A percentile compares a stretch with the other conserved stretches of the same genome.
phyloP scores from a whole-genome alignment of 495 filamentous ascomycete species.

The Aspergillus sclerotioniger region DNA sequence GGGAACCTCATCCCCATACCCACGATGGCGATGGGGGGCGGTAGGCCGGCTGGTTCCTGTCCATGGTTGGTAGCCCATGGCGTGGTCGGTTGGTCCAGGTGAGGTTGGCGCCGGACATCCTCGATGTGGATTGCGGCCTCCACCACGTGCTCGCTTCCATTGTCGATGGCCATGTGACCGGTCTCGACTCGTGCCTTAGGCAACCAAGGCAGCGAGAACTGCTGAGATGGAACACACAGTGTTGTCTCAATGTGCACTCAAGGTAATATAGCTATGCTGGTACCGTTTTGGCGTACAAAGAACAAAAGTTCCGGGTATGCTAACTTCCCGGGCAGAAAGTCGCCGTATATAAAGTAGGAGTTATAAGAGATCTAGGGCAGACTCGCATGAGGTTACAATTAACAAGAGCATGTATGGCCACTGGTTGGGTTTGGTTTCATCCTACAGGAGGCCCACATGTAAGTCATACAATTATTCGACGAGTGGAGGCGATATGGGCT shows the following conservation, averaged over 20 bases:
- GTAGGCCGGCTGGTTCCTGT: not conserved
- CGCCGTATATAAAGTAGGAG: not conserved
- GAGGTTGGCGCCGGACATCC: not conserved
- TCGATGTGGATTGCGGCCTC: not conserved
- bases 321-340: not conserved
- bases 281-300: not conserved
- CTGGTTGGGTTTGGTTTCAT: not conserved
- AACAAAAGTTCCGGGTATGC: not conserved
- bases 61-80: not conserved
- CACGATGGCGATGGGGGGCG: conserved; percentile 41
- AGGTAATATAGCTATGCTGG: not conserved
- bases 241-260: not conserved
- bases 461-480: not conserved
- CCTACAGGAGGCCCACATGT: not conserved
- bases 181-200: not conserved
- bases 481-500: no score
- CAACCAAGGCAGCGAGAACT: not conserved
- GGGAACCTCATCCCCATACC: conserved; percentile 43
- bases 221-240: not conserved
- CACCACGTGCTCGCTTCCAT: not conserved
- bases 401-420: not conserved
- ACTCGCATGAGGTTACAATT: not conserved
- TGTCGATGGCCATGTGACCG: not conserved
- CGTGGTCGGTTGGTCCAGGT: not conserved
- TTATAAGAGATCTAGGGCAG: not conserved